Conservation (phyloP, 1,284 basidiomycete genomes). For the Trichosporon sp. region DNA sequence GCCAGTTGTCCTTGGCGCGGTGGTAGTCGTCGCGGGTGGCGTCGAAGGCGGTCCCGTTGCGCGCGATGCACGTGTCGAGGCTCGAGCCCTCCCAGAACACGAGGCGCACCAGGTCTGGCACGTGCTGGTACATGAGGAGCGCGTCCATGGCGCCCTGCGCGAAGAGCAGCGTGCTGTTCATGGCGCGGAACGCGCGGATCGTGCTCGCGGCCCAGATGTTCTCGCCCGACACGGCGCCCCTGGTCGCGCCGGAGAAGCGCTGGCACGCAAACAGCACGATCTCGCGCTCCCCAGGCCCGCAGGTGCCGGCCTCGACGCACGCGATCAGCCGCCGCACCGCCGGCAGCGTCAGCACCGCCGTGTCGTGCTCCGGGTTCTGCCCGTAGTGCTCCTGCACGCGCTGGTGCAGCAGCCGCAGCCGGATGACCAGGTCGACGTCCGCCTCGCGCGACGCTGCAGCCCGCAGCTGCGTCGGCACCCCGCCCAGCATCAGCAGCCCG, state of each 20-base stretch:
- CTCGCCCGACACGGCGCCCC: background rate
- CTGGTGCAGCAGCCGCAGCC: background rate
- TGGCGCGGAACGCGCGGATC: conserved; percentile 23
- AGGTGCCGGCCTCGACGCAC: background rate
- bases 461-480: background rate
- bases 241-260: background rate
- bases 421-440: background rate
- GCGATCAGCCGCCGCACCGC: background rate
- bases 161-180: conserved; percentile 35
- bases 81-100: conserved; percentile 27
- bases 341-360: background rate
- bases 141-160: conserved; percentile 27
- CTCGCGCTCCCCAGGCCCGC: background rate
- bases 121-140: conserved; percentile 33
- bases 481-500: background rate
- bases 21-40: background rate
- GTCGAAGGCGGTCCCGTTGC: conserved; percentile 14
- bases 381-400: background rate
- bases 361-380: background rate
- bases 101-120: conserved; percentile 26
- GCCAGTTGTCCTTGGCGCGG: conserved; percentile 10
- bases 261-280: background rate
- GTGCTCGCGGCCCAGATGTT: conserved; percentile 28
- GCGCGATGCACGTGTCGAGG: conserved; percentile 21
- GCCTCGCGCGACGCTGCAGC: background rate